Percentiles rank a stretch among this genome's conserved stretches.
phyloP scores from a whole-genome alignment of 495 filamentous ascomycete species.

The Aspergillus cavernicola region DNA sequence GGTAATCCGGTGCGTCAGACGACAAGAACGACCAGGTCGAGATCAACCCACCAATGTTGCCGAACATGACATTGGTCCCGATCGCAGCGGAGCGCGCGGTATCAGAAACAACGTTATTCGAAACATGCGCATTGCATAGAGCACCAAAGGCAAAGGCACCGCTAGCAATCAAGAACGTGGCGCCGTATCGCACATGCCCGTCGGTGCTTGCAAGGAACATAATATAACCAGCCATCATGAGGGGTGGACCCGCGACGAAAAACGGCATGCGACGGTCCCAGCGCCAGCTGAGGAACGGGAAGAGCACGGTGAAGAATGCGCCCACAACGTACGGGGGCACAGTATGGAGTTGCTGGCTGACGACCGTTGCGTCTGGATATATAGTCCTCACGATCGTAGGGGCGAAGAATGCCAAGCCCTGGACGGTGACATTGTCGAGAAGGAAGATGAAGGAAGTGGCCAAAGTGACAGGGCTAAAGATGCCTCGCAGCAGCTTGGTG shows the following conservation, averaged over 20 bases:
- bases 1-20: constrained; percentile 63
- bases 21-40: constrained; percentile 67
- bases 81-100: constrained; percentile 64
- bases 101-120: constrained; percentile 68
- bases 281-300: constrained; percentile 59
- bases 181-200: constrained; percentile 59
- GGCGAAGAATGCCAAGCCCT: constrained; percentile 63
- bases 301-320: constrained; percentile 59
- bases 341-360: constrained; percentile 62
- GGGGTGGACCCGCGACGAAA: constrained; percentile 42
- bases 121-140: constrained; percentile 60
- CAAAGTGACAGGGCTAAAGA: constrained; percentile 49
- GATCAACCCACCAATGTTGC: constrained; percentile 68
- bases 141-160: constrained; percentile 56
- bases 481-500: constrained; percentile 43
- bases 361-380: constrained; percentile 47
- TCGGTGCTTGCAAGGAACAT: constrained; percentile 62
- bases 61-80: constrained; percentile 65
- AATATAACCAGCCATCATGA: constrained; percentile 66
- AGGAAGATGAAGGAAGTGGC: constrained; percentile 47
- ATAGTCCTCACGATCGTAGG: constrained; percentile 70
- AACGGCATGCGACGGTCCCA: constrained; percentile 49
- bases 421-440: constrained; percentile 54
- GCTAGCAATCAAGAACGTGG: constrained; percentile 63
- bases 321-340: constrained; percentile 71